These are phyloP conservation scores for Aspergillus nomiae DNA, from an alignment of 2,329 filamentous ascomycete species.

Conservation along the genomic window DNA sequence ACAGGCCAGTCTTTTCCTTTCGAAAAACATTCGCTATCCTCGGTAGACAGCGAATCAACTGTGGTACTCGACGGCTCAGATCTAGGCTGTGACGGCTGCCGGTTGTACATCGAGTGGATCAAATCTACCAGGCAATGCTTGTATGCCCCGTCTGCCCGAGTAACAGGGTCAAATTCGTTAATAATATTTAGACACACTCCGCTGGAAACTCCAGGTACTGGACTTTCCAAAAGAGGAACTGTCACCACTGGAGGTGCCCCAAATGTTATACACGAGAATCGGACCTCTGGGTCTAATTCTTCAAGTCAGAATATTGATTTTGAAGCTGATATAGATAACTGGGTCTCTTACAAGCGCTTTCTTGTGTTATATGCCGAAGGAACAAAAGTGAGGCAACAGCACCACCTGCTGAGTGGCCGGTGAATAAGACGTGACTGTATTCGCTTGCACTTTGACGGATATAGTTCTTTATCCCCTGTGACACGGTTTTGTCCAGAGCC, in stretches of 20 bases:
- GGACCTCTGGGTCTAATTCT: background rate
- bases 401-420: constrained; percentile 7
- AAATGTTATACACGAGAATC: constrained; percentile 9
- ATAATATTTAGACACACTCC: constrained; percentile 1
- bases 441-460: background rate
- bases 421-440: constrained; percentile 5
- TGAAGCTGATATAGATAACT: background rate
- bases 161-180: constrained; percentile 10
- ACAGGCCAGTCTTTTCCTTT: background rate
- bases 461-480: background rate
- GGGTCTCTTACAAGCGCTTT: background rate
- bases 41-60: background rate
- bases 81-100: background rate
- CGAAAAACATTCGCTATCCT: background rate
- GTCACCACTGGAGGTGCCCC: constrained; percentile 3
- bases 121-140: constrained; percentile 2
- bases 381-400: constrained; percentile 9
- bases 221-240: background rate
- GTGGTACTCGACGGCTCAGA: background rate
- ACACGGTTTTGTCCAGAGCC: background rate
- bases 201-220: background rate
- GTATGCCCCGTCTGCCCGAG: constrained; percentile 6
- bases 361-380: constrained; percentile 1
- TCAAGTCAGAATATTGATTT: background rate
- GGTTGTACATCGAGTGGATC: background rate